Conservation (phyloP, 2,329 filamentous ascomycete genomes). For the Orbilia javanica region DNA sequence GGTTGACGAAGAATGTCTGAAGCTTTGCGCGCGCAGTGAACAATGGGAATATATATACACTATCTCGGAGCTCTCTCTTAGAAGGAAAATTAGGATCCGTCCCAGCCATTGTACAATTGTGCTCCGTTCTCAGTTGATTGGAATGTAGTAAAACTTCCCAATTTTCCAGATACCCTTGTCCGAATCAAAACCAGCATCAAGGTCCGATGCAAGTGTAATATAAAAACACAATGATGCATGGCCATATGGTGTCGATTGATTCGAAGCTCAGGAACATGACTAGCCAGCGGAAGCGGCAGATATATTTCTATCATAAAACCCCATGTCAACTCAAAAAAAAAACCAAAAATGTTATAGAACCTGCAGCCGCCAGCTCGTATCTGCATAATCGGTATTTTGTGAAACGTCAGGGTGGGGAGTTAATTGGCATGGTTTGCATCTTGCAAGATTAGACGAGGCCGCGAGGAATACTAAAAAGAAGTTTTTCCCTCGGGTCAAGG, state of each 20-base stretch:
- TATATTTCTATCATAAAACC: conserved; percentile 10
- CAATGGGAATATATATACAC: conserved; percentile 22
- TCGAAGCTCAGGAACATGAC: background rate
- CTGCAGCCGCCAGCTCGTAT: conserved; percentile 4
- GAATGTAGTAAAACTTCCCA: background rate
- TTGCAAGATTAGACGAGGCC: conserved; percentile 9
- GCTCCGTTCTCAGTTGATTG: background rate
- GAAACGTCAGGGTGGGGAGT: conserved; percentile 32
- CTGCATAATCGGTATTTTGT: conserved; percentile 24
- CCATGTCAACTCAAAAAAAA: conserved; percentile 3
- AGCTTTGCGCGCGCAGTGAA: too few relatives aligned
- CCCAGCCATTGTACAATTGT: conserved; percentile 3
- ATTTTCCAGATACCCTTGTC: conserved; percentile 44
- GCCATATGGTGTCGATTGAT: background rate
- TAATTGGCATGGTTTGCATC: background rate
- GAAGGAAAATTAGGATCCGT: background rate
- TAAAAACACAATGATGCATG: background rate
- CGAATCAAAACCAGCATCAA: conserved; percentile 34
- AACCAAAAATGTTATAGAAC: conserved; percentile 10
- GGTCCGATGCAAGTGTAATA: conserved; percentile 23
- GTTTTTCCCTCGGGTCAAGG: background rate
- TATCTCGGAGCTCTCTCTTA: background rate
- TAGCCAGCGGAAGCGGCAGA: background rate
- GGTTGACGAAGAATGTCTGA: background rate
- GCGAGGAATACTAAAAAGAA: background rate